Evolutionary conservation across 2,329 filamentous ascomycete genomes (phyloP).

Genomic region (Colletotrichum simmondsii): DNA sequence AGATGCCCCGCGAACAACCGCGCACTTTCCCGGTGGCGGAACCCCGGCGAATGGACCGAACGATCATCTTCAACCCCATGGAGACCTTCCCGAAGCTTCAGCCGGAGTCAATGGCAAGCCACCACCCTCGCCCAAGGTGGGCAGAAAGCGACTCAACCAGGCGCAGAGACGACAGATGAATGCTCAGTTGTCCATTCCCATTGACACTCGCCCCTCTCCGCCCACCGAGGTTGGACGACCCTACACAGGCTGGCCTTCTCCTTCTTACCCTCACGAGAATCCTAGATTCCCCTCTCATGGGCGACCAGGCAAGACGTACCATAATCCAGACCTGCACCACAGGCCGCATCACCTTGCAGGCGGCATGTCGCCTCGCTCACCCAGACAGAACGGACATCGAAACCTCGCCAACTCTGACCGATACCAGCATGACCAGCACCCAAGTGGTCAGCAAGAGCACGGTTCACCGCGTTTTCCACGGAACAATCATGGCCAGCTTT

Average conservation of each 20-base stretch:
- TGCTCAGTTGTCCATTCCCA: conserved; percentile 65
- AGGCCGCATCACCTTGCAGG: conserved; percentile 1
- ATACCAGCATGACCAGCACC: conserved; percentile 12
- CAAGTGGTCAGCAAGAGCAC: conserved; percentile 7
- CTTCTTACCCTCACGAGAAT: conserved; percentile 40
- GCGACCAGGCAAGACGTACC: conserved; percentile 8
- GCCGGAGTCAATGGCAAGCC: conserved; percentile 50
- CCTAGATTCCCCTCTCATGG: not conserved
- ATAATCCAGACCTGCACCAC: conserved; percentile 2
- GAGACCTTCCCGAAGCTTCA: not conserved
- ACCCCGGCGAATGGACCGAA: not conserved
- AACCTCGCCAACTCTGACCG: conserved; percentile 34
- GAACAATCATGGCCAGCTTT: conserved; percentile 41
- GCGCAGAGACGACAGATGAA: conserved; percentile 73
- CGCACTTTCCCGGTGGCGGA: conserved; percentile 3
- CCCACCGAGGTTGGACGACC: conserved; percentile 31
- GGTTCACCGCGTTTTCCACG: conserved; percentile 15
- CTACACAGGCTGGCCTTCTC: conserved; percentile 41
- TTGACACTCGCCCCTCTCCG: conserved; percentile 57
- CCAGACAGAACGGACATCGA: conserved; percentile 41
- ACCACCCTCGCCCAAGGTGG: conserved; percentile 41
- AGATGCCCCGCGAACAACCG: conserved; percentile 26
- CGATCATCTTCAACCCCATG: not conserved
- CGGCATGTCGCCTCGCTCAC: conserved; percentile 9
- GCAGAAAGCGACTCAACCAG: conserved; percentile 68